phyloP scores from a whole-genome alignment of 352 stramenopile genomes.

The Pythium myriotylum region DNA sequence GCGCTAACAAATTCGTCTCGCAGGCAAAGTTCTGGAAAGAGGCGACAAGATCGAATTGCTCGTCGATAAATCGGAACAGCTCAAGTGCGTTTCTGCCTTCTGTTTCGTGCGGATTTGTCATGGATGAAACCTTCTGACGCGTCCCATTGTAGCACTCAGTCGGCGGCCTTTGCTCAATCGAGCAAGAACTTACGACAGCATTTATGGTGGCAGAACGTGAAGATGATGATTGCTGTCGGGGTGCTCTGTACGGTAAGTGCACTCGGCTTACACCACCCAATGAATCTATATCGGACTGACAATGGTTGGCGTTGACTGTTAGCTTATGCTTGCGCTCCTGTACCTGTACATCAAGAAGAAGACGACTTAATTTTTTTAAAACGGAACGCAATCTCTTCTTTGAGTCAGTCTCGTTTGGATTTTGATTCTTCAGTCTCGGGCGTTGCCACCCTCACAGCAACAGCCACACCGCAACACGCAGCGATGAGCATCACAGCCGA shows the following conservation, averaged over 20 bases:
- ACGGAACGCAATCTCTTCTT: slow-evolving; percentile 1
- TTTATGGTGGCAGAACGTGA: slow-evolving; percentile 88
- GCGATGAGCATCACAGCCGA: slow-evolving; percentile 57
- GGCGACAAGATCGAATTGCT: slow-evolving; percentile 89
- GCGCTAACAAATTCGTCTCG: neutral
- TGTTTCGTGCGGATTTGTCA: too few species aligned
- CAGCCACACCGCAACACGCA: slow-evolving; percentile 14
- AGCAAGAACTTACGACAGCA: slow-evolving; percentile 78
- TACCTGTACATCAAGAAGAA: slow-evolving; percentile 36
- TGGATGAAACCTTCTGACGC: too few species aligned
- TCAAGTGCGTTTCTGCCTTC: slow-evolving; percentile 52
- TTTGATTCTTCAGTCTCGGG: neutral
- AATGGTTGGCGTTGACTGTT: slow-evolving; percentile 48
- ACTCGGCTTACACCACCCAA: too few species aligned
- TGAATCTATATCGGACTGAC: too few species aligned
- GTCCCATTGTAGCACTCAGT: slow-evolving; percentile 84
- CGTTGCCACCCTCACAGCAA: neutral
- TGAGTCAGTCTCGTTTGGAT: slow-evolving; percentile 9
- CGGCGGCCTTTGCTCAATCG: slow-evolving; percentile 81
- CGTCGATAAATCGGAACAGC: slow-evolving; percentile 86
- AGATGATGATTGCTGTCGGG: slow-evolving; percentile 84
- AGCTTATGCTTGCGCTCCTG: slow-evolving; percentile 32
- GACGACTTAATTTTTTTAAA: slow-evolving; percentile 8
- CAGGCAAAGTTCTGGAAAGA: slow-evolving; percentile 82
- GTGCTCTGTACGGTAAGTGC: slow-evolving; percentile 64